Evolutionary conservation across 129 eudicot genomes (phyloP), one percentile per base, ranked within the genome.

Genomic region (Tagetes erecta): DNA sequence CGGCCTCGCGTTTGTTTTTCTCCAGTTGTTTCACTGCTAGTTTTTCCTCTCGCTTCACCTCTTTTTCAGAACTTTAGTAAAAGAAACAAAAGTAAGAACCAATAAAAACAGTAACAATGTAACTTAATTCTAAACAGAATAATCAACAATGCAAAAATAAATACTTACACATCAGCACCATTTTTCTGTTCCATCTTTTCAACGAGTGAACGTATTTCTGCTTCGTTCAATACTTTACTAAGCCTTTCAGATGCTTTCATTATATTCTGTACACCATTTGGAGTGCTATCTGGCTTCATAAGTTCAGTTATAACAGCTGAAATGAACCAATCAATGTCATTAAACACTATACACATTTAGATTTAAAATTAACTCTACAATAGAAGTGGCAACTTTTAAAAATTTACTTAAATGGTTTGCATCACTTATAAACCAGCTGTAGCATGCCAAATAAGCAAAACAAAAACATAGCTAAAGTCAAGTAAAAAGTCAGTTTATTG

Each of bases 11-110:
- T 83, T 85, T 87, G 68, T 67, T 85, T 82, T 79, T 95, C 96
- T 95, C 99, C 80, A 88, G 69, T 72, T 88, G 96, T 86, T 85
- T 90, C 77, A 88, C 82, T 36, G 81, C 77, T 39, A 80, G 77
- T 65, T 83, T 85, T 68, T 79, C 89, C 72, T 85, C 90, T 59
- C 63, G 82, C 79, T 85, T 88, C 44, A 82, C 84, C 27, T 78
- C 93, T 68, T 91, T 88, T 76, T 88, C 97, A 72, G 96, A 88
- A 88, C 99, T 95, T 73, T 45, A 85, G 67, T 63, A 0, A 70
- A 60, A 2, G 74, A 4, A 62, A 9, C 59, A 13, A 66, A 64
- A 57, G 31, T 34, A 78, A 20, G 30, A 57, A 12, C 41, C 20
- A 8, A 68, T 44, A 65, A 42, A 40, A 40, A 55, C 12, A 51